Conservation (phyloP, 2,329 filamentous ascomycete genomes). For the Alternaria metachromatica region DNA sequence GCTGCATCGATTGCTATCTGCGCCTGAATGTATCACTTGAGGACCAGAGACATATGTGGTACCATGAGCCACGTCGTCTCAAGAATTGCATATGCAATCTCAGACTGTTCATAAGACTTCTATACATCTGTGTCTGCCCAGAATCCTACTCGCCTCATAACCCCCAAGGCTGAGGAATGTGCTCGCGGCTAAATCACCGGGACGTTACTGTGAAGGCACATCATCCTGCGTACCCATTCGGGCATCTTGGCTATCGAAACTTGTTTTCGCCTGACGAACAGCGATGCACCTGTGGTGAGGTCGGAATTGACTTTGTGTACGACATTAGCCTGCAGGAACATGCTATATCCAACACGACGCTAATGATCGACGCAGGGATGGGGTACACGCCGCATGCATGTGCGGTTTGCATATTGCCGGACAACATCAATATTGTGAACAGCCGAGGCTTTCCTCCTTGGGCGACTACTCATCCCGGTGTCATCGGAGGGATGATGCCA, state of each 20-base stretch:
- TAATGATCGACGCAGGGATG: conserved; percentile 4
- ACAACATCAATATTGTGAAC: not conserved
- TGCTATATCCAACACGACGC: not conserved
- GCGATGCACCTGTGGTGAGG: not conserved
- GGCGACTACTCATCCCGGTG: not conserved
- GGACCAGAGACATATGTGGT: not conserved
- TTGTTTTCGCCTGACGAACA: not conserved
- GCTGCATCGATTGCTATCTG: not conserved
- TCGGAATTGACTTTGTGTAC: conserved; percentile 8
- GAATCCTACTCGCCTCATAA: not conserved
- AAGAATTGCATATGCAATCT: not conserved
- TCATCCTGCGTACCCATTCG: not conserved
- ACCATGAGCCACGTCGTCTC: not conserved
- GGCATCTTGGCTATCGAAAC: not conserved
- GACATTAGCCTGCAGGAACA: not conserved
- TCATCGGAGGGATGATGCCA: not conserved
- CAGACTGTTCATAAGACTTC: not conserved
- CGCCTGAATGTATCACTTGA: not conserved
- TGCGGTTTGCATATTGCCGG: not conserved
- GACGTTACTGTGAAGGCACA: not conserved
- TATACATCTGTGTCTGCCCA: not conserved
- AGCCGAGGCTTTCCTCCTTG: not conserved
- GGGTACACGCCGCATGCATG: not conserved
- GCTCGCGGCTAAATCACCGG: not conserved
- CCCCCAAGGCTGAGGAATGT: not conserved